Conservation (phyloP, 257 asterid genomes). For the Solanum paucissectum region DNA sequence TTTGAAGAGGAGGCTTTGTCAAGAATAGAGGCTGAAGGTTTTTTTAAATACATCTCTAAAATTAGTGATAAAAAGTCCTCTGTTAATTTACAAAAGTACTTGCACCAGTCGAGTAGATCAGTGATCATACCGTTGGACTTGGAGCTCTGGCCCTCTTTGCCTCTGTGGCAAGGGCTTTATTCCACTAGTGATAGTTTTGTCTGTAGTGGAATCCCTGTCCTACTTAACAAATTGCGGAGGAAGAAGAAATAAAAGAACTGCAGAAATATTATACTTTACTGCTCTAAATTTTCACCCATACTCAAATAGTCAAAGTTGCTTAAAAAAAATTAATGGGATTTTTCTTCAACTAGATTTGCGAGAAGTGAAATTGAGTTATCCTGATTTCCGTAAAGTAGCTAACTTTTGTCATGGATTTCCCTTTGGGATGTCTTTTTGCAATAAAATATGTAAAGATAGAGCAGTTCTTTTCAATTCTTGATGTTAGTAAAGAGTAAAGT, state of each 20-base stretch:
- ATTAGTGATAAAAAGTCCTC: not conserved
- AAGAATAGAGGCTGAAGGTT: slow-evolving; percentile 12
- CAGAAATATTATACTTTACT: not conserved
- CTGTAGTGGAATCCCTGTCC: not conserved
- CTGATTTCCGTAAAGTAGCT: not conserved
- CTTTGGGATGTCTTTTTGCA: not conserved
- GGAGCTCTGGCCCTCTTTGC: not conserved
- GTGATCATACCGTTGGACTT: not conserved
- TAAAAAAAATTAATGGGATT: not conserved
- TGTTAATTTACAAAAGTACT: not conserved
- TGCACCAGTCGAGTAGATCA: not conserved
- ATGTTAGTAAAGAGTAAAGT: not conserved
- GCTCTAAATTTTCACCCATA: not conserved
- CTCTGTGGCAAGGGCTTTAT: not conserved
- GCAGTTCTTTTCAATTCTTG: not conserved
- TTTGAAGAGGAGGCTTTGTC: slow-evolving; percentile 77
- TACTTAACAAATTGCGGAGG: not conserved
- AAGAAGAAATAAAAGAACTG: not conserved
- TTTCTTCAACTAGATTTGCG: not conserved
- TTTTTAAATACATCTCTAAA: slow-evolving; percentile 25
- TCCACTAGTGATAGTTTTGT: not conserved
- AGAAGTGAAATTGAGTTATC: not conserved
- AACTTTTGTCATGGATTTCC: not conserved
- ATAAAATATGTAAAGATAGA: not conserved
- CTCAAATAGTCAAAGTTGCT: not conserved